Base-by-base conservation (phyloP, 176 grass and related monocot species). In the Carex scoparia region DNA sequence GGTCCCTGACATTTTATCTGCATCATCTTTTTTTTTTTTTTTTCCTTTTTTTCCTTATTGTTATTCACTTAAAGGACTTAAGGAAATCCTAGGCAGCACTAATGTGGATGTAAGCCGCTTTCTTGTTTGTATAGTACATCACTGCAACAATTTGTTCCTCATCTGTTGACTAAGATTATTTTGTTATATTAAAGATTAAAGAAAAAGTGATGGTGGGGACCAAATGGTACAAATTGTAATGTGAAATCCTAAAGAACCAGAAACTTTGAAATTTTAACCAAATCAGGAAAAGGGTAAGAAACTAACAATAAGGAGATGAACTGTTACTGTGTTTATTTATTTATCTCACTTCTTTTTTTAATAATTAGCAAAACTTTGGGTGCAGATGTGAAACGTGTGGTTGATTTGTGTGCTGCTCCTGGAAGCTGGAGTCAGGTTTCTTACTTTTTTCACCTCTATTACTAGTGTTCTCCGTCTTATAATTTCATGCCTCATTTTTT, bases 351-450 rank as follows among this genome's bases (percentile, higher is more conserved):
- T 51, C 44, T 51, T 51, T 51, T 51, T 10, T 51, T 11, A 51
- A 51, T 55, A 55, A 5, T 77, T 56, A 46, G 62, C 79, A 37
- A 69, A 87, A 18, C 40, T 75, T 87, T 61, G 18, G 73, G 4
- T 53, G 74, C 80, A 94, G 94, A 90, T 79, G 94, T 97, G 53
- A 92, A 94, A 89, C 89, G 87, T 58, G 94, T 91, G 4, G 90
- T 97, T 84, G 92, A 97, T 81, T 91, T 97, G 1, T 98, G 95
- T 82, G 95, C 93, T 84, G 95, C 95, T 81, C 95, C 95, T 58
- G 93, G 95, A 56, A 98, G 95, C 78, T 98, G 91, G 93, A 98
- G 93, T 83, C 95, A 98, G 93, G 92, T 98, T 85, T 84, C 63
- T 6, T 33, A 59, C 60, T 48, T 5, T 60, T 0, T 65, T 58